phyloP scores from a whole-genome alignment of 2,329 filamentous ascomycete genomes.

The Microdochium nivale region DNA sequence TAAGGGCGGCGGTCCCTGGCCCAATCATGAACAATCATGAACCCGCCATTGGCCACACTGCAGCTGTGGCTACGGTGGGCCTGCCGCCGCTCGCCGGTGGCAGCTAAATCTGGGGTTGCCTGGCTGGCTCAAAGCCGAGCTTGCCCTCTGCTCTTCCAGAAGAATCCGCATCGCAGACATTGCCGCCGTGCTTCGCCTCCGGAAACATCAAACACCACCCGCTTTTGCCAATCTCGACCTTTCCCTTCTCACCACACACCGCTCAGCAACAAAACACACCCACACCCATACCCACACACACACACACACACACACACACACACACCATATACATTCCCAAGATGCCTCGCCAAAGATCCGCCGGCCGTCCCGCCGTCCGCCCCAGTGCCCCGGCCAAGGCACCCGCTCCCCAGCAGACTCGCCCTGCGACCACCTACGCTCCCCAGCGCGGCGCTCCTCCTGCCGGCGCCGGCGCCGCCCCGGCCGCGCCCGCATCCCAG shows the following conservation, averaged over 20 bases:
- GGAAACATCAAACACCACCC: neutral
- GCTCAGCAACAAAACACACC: neutral
- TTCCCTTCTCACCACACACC: neutral
- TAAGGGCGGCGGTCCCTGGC: neutral
- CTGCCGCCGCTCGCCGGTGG: neutral
- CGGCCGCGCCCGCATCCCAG: slow-evolving; percentile 44
- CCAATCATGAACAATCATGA: neutral
- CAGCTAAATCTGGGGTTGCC: neutral
- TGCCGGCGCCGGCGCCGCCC: slow-evolving; percentile 34
- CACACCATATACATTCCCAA: slow-evolving; percentile 20
- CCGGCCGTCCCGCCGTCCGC: slow-evolving; percentile 46
- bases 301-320: slow-evolving; percentile 5
- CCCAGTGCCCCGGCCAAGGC: slow-evolving; percentile 55
- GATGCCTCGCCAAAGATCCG: slow-evolving; percentile 74
- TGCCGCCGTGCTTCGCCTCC: neutral
- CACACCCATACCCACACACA: slow-evolving; percentile 1
- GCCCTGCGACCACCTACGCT: slow-evolving; percentile 63
- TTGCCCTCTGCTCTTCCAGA: neutral
- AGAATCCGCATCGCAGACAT: neutral
- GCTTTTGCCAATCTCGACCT: neutral
- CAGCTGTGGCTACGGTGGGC: no score
- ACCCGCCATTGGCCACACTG: neutral
- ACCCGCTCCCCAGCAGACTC: slow-evolving; percentile 49
- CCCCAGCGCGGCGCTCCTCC: slow-evolving; percentile 35
- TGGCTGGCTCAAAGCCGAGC: neutral